Conservation (phyloP, 208 protist species). For the Strigomonas galati region DNA sequence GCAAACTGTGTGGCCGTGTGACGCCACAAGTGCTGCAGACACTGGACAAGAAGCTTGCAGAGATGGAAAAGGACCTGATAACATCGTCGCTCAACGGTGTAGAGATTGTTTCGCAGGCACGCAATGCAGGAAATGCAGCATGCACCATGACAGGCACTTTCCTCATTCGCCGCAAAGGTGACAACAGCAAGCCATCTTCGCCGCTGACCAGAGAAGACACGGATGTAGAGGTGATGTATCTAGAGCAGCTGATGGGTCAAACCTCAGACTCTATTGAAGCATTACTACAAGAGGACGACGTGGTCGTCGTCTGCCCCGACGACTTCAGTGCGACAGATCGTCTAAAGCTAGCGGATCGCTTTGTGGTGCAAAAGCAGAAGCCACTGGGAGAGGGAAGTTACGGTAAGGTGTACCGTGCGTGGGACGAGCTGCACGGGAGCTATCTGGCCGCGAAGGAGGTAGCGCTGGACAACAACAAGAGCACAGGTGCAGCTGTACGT, state of each 20-base stretch:
- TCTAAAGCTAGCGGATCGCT: constrained; percentile 48
- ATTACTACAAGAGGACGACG: constrained; percentile 46
- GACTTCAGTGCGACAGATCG: constrained; percentile 30
- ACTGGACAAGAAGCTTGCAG: too few species aligned
- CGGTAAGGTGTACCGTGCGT: constrained; percentile 52
- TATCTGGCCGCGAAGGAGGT: constrained; percentile 75
- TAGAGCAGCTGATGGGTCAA: too few species aligned
- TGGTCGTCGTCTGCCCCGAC: constrained; percentile 64
- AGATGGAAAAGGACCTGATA: too few species aligned
- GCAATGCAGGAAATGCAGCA: neutral
- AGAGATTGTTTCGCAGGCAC: neutral
- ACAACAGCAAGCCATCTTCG: neutral
- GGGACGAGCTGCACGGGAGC: constrained; percentile 48
- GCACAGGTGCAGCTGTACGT: constrained; percentile 26
- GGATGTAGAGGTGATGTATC: too few species aligned
- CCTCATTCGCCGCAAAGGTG: too few species aligned
- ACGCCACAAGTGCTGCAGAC: too few species aligned
- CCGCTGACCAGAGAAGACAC: too few species aligned
- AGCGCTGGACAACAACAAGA: constrained; percentile 26
- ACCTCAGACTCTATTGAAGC: constrained; percentile 22
- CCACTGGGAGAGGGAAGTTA: constrained; percentile 47
- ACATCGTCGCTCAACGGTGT: too few species aligned
- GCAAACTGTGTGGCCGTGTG: too few species aligned
- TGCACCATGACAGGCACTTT: neutral
- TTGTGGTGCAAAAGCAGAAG: constrained; percentile 34